Evolutionary conservation across 768 basidiomycete species (phyloP), one percentile per base, ranked within the genome.

Genomic region (Tricholoma sp.): DNA sequence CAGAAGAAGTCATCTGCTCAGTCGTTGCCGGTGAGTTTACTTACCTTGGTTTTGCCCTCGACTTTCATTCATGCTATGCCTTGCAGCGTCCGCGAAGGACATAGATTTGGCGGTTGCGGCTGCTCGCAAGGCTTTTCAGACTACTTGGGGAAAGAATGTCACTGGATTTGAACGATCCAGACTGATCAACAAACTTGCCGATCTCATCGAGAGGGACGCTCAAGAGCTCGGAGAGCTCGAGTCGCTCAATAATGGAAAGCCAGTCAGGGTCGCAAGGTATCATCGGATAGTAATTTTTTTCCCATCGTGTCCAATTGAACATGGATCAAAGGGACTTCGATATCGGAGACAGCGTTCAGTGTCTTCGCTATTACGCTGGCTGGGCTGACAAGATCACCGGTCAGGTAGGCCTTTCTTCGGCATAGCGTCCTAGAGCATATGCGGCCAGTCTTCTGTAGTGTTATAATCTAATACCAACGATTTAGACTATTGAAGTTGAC

Each of bases 361-460:
- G 89, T 65, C 72, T 93, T 52, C 80, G 91, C 50, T 97, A 98
- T 73, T 97, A 94, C 67, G 95, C 93, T 37, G 95, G 95, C 20
- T 95, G 90, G 89, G 91, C 92, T 8, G 95, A 98, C 75, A 98
- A 98, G 74, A 86, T 97, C 51, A 73, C 79, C 24, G 96, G 97
- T 18, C 85, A 95, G 82, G 88, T 87, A 60, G 62, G 72, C 70
- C n/a, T 54, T 9, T 15, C 44, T 20, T 32, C 50, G 15, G 15
- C 28, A n/a, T 11, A 17, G 2, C 5, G n/a, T 8, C 17, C 37
- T 28, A n/a, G 24, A 20, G 17, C 36, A 9, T 53, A 13, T 20
- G 18, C 50, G 59, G n/a, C 28, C 36, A 6, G 24, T 24, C 24
- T 15, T n/a, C n/a, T 49, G 39, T 44, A 17, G n/a, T 28, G 29